A percentile compares a stretch with the other conserved stretches of the same genome.
Conservation (phyloP, 169 alveolate genomes). For the Miamiensis avidus region DNA sequence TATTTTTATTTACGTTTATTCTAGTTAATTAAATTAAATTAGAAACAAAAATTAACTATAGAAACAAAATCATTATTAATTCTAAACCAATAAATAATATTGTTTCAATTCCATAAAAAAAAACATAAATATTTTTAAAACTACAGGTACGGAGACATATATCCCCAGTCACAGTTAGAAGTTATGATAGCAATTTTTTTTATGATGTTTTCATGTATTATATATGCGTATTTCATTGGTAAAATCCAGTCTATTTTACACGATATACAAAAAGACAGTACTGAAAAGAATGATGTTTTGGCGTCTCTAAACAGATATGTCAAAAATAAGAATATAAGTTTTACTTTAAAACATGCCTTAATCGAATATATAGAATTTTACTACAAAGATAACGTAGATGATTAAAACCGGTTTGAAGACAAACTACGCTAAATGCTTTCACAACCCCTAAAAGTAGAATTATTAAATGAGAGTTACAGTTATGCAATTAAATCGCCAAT, state of each 20-base stretch:
- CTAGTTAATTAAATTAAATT: too few species aligned
- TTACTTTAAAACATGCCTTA: background rate
- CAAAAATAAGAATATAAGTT: too few species aligned
- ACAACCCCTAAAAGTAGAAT: background rate
- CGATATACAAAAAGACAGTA: background rate
- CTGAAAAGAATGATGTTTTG: background rate
- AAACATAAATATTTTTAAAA: too few species aligned
- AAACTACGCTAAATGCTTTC: background rate
- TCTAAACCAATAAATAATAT: too few species aligned
- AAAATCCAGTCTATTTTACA: background rate
- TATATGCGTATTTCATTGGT: background rate
- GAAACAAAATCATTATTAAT: background rate
- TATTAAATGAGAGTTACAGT: background rate
- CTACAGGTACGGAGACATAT: background rate
- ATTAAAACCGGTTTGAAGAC: background rate
- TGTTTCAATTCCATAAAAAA: too few species aligned
- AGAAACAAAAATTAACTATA: too few species aligned
- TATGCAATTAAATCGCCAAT: background rate
- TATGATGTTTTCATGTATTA: background rate
- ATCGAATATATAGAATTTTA: background rate
- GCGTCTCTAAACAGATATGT: background rate
- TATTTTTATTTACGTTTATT: too few species aligned
- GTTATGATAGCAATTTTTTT: background rate
- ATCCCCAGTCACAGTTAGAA: background rate
- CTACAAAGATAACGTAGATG: background rate